Evolutionary conservation across 2,329 filamentous ascomycete genomes (phyloP).

Genomic region (Juglanconis oblonga): DNA sequence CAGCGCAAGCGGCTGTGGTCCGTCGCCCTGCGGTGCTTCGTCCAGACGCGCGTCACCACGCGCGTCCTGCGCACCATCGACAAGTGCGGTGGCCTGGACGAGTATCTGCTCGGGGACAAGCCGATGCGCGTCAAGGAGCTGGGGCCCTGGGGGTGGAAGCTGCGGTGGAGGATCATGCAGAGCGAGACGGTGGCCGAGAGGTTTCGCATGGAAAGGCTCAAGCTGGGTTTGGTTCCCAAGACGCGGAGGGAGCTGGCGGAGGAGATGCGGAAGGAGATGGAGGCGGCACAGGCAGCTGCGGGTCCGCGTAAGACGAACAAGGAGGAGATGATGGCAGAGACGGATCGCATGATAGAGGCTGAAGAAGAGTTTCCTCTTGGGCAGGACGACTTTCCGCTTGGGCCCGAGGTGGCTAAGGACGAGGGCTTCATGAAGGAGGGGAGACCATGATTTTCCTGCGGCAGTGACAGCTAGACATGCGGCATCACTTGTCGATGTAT

Average conservation of each 20-base stretch:
- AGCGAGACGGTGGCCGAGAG: constrained; percentile 61
- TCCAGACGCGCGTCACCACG: constrained; percentile 68
- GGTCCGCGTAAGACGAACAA: not conserved
- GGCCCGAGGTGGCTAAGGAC: constrained; percentile 18
- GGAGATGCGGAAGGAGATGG: constrained; percentile 8
- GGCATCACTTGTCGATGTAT: not conserved
- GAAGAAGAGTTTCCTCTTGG: constrained; percentile 47
- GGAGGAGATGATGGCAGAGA: constrained; percentile 35
- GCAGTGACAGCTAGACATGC: not conserved
- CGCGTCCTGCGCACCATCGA: constrained; percentile 72
- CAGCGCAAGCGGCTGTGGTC: constrained; percentile 67
- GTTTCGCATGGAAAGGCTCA: constrained; percentile 62
- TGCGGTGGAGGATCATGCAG: constrained; percentile 89
- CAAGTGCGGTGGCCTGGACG: constrained; percentile 84
- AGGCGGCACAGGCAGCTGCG: not conserved
- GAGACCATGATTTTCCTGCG: not conserved
- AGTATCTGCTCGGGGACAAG: constrained; percentile 84
- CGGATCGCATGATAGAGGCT: constrained; percentile 35
- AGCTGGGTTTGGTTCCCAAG: constrained; percentile 60
- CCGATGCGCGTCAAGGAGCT: constrained; percentile 77
- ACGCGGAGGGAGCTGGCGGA: constrained; percentile 30
- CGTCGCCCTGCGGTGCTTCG: constrained; percentile 55
- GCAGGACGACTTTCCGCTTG: constrained; percentile 37
- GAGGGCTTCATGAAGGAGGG: constrained; percentile 30
- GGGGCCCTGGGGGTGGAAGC: constrained; percentile 83